Evolutionary conservation across 768 basidiomycete genomes (phyloP), one percentile per base, ranked within the genome.

Genomic region (Dentipellis fragilis): DNA sequence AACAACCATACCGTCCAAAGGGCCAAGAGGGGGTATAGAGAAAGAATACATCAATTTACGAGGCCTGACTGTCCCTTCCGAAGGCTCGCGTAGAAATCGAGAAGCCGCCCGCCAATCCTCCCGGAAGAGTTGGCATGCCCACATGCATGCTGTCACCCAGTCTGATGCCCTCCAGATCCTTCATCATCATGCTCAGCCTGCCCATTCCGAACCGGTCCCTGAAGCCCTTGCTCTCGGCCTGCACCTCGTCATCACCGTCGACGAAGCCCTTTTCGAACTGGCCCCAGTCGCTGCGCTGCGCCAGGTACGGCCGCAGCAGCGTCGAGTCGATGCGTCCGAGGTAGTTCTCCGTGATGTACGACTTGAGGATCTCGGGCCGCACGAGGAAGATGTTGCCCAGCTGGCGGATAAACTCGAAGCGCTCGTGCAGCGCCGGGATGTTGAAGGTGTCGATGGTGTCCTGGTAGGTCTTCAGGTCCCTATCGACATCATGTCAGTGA

Each of bases 341-440:
- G 68, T 93, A 91, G 56, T 86, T 87, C 65, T 96, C 94, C 10
- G 87, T 89, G 68, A 98, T 93, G 72, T 96, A 98, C 4, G 93
- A 90, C 62, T 88, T 90, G 61, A 99, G 79, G 56, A 94, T 90
- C 59, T 97, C 93, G 7, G 95, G 94, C 54, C 87, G 90, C 50
- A 99, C 89, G 59, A 98, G 87, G 78, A 97, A 99, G 60, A 94
- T 80, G 65, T 98, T 95, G 61, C 95, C 96, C 4, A 99, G 83
- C 69, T 98, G 94, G 40, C 94, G 87, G 59, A 98, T 85, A 73
- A 98, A 97, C 67, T 98, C 96, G 72, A 95, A 99, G 21, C 95
- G 92, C 67, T 98, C 94, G 60, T 86, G 81, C 8, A 99, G 76
- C 7, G 88, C 77, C 10, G 90, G 82, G 45, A 96, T 84, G 34